Evolutionary conservation across 352 stramenopile species (phyloP).

Genomic region (Phytophthora europaea): DNA sequence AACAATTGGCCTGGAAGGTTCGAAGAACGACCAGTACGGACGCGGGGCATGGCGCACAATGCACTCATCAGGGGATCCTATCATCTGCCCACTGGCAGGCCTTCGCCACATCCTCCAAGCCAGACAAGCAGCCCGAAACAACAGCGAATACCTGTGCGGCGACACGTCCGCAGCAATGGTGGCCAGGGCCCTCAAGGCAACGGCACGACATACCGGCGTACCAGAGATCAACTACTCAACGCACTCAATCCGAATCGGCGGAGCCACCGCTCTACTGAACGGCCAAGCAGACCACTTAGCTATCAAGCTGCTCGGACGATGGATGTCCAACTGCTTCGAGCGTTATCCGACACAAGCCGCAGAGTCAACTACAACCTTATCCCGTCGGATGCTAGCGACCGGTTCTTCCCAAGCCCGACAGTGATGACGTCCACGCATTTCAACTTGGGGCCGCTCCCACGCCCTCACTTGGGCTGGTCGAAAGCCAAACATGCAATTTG

Average conservation of each 20-base stretch:
- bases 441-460: too few relatives aligned
- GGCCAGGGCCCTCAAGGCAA: background rate
- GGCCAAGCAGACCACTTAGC: background rate
- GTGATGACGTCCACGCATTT: too few relatives aligned
- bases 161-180: background rate
- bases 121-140: background rate
- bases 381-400: too few relatives aligned
- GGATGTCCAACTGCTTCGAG: background rate
- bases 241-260: background rate
- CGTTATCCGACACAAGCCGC: background rate
- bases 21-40: constrained; percentile 39
- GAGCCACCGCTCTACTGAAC: background rate
- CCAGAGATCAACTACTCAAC: background rate
- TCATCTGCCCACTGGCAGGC: constrained; percentile 15
- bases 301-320: background rate
- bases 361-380: background rate
- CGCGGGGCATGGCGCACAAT: constrained; percentile 27
- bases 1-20: constrained; percentile 18
- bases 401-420: too few relatives aligned
- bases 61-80: constrained; percentile 9
- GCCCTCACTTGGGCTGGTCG: too few relatives aligned
- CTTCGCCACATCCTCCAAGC: constrained; percentile 2
- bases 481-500: too few relatives aligned
- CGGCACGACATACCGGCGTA: background rate
- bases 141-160: too few relatives aligned